phyloP scores from a whole-genome alignment of 2,329 filamentous ascomycete species.

The Hypoxylon sp. region DNA sequence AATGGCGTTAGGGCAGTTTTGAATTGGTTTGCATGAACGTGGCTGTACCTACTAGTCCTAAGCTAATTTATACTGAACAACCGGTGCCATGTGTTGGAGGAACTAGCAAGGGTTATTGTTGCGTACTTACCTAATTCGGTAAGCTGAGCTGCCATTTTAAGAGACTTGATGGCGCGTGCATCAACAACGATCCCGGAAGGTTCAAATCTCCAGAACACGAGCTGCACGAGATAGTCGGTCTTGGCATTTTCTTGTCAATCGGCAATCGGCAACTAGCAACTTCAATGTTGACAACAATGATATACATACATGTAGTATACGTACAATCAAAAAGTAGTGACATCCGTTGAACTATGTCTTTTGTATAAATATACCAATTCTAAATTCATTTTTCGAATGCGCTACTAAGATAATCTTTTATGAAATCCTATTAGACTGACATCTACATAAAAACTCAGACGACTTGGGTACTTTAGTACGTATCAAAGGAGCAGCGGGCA shows the following conservation, averaged over 20 bases:
- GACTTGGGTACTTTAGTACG: not conserved
- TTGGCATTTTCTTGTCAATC: conserved; percentile 37
- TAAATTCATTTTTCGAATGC: not conserved
- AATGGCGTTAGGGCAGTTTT: not conserved
- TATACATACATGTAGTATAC: not conserved
- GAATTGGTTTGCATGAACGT: conserved; percentile 22
- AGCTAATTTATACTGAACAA: conserved; percentile 13
- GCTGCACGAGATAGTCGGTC: conserved; percentile 2
- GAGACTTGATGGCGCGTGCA: conserved; percentile 15
- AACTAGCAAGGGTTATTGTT: not conserved
- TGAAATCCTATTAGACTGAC: not conserved
- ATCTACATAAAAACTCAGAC: not conserved
- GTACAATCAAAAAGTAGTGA: conserved; percentile 9
- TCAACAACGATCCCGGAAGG: conserved; percentile 14
- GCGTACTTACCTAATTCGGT: conserved; percentile 17
- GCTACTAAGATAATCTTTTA: not conserved
- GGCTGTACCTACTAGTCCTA: conserved; percentile 13
- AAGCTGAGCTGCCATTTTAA: conserved; percentile 12
- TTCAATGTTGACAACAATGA: not conserved
- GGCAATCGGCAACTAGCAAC: conserved; percentile 23
- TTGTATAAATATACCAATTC: conserved; percentile 9
- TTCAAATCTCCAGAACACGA: conserved; percentile 42
- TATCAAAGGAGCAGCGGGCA: conserved; percentile 8
- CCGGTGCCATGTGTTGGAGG: not conserved
- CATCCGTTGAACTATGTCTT: not conserved